Conservation (phyloP, 2,329 filamentous ascomycete genomes). For the Zymoseptoria ardabiliae region DNA sequence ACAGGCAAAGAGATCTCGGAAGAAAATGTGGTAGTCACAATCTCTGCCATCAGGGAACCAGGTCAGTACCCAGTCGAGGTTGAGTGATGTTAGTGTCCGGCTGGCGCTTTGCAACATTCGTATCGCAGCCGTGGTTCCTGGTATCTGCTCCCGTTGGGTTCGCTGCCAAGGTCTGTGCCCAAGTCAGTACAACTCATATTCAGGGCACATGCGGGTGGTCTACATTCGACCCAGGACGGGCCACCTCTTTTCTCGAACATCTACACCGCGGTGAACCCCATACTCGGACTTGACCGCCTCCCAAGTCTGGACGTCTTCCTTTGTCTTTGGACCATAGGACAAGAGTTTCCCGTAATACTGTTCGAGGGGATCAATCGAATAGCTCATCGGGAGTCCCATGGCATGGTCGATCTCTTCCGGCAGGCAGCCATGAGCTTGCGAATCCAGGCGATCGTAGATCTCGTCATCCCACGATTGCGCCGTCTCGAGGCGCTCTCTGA, state of each 20-base stretch:
- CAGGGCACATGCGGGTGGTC: no score
- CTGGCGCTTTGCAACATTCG: slow-evolving; percentile 15
- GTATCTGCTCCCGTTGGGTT: slow-evolving; percentile 17
- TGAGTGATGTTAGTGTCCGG: slow-evolving; percentile 28
- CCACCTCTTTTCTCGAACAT: neutral
- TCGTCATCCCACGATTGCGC: neutral
- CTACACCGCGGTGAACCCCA: neutral
- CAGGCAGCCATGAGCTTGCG: neutral
- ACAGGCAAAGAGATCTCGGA: slow-evolving; percentile 26
- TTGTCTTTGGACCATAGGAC: no score
- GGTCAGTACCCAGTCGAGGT: slow-evolving; percentile 29
- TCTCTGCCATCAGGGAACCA: neutral
- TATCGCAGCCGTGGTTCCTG: slow-evolving; percentile 16
- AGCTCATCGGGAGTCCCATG: neutral
- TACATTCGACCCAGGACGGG: no score
- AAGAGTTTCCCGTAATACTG: no score
- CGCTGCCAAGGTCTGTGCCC: slow-evolving; percentile 6
- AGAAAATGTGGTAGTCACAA: neutral
- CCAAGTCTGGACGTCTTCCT: neutral
- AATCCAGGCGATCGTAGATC: neutral
- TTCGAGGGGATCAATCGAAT: no score
- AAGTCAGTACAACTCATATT: no score
- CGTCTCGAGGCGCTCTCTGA: neutral
- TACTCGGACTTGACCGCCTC: neutral
- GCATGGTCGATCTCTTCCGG: neutral